Conservation (phyloP, 2,329 filamentous ascomycete genomes). For the Ophiosphaerella herpotricha region DNA sequence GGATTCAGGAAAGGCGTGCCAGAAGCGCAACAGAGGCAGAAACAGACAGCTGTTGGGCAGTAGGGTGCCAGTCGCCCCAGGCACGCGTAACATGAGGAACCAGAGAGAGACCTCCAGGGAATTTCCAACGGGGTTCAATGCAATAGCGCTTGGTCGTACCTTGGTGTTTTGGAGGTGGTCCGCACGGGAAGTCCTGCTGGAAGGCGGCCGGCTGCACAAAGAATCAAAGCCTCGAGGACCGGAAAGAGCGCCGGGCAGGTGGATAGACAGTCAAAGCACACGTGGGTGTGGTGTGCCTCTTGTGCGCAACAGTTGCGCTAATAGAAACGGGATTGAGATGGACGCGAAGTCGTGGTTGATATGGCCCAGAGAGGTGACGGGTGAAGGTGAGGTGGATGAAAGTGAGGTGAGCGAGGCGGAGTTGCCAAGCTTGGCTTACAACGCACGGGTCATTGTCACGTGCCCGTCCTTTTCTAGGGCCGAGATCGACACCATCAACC, state of each 20-base stretch:
- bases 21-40: constrained; percentile 24
- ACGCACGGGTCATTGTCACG: constrained; percentile 8
- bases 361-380: constrained; percentile 22
- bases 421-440: constrained; percentile 1
- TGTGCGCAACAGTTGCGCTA: constrained; percentile 18
- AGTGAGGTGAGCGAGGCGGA: constrained; percentile 4
- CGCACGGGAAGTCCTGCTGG: constrained; percentile 21
- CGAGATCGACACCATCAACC: too few species aligned
- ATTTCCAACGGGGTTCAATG: constrained; percentile 26
- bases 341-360: constrained; percentile 21
- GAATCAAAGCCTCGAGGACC: constrained; percentile 22
- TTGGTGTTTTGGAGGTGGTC: constrained; percentile 17
- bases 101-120: constrained; percentile 22
- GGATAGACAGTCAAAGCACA: neutral
- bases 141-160: constrained; percentile 33
- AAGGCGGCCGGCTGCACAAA: constrained; percentile 21
- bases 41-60: constrained; percentile 18
- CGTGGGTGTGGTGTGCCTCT: too few species aligned
- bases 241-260: constrained; percentile 13
- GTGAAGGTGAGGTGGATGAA: constrained; percentile 18
- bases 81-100: constrained; percentile 31
- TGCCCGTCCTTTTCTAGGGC: neutral
- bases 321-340: constrained; percentile 24
- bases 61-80: constrained; percentile 30
- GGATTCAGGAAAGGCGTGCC: constrained; percentile 29